Evolutionary conservation across 495 filamentous ascomycete genomes (phyloP).

Genomic region (Letharia columbiana): DNA sequence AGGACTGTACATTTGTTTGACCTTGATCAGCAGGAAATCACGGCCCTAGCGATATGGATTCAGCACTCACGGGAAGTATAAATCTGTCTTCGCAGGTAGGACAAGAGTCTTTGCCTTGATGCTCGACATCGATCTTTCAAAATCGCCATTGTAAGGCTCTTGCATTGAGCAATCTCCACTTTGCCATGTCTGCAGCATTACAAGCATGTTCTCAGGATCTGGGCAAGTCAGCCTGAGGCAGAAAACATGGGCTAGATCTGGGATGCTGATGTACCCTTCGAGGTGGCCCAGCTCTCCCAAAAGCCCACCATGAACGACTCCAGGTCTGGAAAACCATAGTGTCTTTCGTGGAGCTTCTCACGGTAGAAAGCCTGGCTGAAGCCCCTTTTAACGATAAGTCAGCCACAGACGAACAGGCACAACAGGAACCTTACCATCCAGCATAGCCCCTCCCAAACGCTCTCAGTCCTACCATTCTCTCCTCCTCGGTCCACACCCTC

Average conservation of each 20-base stretch:
- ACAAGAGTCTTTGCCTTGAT: slow-evolving; percentile 62
- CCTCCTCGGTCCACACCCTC: slow-evolving; percentile 43
- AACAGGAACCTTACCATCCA: slow-evolving; percentile 45
- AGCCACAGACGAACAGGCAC: neutral
- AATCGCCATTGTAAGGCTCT: slow-evolving; percentile 55
- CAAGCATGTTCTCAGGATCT: slow-evolving; percentile 61
- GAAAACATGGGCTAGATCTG: neutral
- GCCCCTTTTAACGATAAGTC: slow-evolving; percentile 35
- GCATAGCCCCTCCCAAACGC: slow-evolving; percentile 65
- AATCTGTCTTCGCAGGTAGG: slow-evolving; percentile 56
- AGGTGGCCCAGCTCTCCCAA: slow-evolving; percentile 63
- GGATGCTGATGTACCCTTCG: slow-evolving; percentile 40
- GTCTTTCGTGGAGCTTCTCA: slow-evolving; percentile 52
- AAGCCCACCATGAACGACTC: slow-evolving; percentile 64
- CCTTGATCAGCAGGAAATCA: neutral
- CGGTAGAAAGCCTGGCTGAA: slow-evolving; percentile 67
- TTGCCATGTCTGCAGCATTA: slow-evolving; percentile 69
- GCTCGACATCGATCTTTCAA: slow-evolving; percentile 53
- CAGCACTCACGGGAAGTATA: slow-evolving; percentile 59
- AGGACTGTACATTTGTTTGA: slow-evolving; percentile 35
- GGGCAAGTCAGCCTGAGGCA: slow-evolving; percentile 13
- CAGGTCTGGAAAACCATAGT: slow-evolving; percentile 50
- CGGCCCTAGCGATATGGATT: neutral
- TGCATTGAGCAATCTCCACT: slow-evolving; percentile 56
- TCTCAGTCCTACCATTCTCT: slow-evolving; percentile 54